Evolutionary conservation across 805 yeast genomes (phyloP), one percentile per base, ranked within the genome.

Genomic region (Candida koratica): DNA sequence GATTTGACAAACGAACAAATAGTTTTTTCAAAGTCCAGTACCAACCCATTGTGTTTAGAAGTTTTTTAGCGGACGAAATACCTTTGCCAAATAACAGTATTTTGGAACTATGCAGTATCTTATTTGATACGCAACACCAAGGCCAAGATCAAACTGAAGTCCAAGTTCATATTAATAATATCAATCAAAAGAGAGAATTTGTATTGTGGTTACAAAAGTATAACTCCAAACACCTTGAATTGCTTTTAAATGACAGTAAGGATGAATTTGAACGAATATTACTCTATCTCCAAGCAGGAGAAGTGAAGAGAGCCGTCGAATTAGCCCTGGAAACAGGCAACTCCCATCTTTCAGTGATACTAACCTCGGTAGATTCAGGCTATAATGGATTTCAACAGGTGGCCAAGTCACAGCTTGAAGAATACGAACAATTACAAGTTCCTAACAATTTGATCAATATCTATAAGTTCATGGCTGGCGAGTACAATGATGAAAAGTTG

Each of bases 291-390:
- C 66, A 77, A 20, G 63, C 73, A 4, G 79, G 83, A 36, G 75
- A 81, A 38, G 49, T 86, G 18, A 61, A 69, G 6, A 65, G 66
- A 17, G 97, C 97, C 1, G 65, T 80, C 5, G 64, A 67, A 19
- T 41, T 64, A 3, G 89, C 96, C 1, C 57, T 79, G 1, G 60
- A 69, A n/a, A 58, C 82, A 0, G 69, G 71, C 6, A 84, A 84
- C 48, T 59, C 73, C 4, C 95, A 89, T 54, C 57, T 90, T 13
- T 78, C 95, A 0, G 77, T 76, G 0, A 50, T 86, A 17, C 56
- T 90, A 9, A 71, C 96, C 0, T 60, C 84, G 28, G 54, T 83
- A 6, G 95, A 85, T 22, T 79, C 93, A 0, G 81, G 82, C 46
- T 84, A 81, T 45, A 69, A 69, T 1, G 66, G 69, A 1, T 80